A percentile compares a stretch with the other conserved stretches of the same genome.
Conservation (phyloP, 169 alveolate genomes). For the Cryptosporidium baileyi region DNA sequence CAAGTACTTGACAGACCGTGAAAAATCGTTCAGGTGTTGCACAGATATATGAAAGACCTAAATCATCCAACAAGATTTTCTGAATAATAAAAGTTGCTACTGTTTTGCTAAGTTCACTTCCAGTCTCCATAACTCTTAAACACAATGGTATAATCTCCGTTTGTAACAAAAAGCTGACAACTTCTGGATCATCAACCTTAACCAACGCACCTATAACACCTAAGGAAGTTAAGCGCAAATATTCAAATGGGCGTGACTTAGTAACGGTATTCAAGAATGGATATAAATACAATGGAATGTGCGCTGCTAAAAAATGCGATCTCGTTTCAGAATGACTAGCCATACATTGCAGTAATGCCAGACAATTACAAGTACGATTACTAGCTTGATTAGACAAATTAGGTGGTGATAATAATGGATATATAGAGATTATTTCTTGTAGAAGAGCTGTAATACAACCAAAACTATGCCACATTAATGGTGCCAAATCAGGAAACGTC, state of each 20-base stretch:
- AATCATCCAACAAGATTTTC: constrained; percentile 95
- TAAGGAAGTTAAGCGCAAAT: constrained; percentile 94
- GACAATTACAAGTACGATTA: constrained; percentile 95
- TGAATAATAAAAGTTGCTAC: constrained; percentile 98
- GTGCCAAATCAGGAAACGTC: constrained; percentile 93
- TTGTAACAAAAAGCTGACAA: constrained; percentile 92
- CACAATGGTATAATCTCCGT: constrained; percentile 98
- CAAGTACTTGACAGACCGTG: constrained; percentile 94
- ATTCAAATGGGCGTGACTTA: constrained; percentile 96
- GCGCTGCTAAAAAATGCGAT: constrained; percentile 93
- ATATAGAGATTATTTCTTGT: constrained; percentile 90
- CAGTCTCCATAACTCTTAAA: constrained; percentile 98
- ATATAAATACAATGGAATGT: constrained; percentile 95
- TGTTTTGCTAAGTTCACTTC: constrained; percentile 95
- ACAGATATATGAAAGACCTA: constrained; percentile 94
- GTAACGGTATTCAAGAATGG: constrained; percentile 97
- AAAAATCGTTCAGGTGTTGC: constrained; percentile 97
- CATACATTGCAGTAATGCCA: constrained; percentile 97
- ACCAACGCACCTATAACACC: constrained; percentile 99
- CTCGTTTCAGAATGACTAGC: constrained; percentile 98
- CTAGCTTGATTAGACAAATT: constrained; percentile 90
- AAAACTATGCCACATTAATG: constrained; percentile 96
- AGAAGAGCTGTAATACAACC: constrained; percentile 96
- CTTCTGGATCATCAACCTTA: constrained; percentile 97
- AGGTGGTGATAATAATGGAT: constrained; percentile 91